Conservation (phyloP, 2,329 filamentous ascomycete species). For the Phyllosticta citrichinensis region DNA sequence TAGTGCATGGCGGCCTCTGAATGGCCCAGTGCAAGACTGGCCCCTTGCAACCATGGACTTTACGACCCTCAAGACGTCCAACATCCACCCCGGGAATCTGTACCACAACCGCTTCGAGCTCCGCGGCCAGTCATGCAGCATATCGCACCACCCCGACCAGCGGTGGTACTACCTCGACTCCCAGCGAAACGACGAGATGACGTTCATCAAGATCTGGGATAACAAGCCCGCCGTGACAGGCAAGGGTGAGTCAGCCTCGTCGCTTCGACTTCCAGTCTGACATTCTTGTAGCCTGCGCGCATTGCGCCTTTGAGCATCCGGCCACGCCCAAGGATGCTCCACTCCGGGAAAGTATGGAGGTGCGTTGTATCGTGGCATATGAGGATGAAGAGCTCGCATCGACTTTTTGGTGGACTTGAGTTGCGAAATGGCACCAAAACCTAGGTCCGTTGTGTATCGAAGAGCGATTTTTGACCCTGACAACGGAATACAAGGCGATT, state of each 20-base stretch:
- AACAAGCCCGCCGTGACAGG: conserved; percentile 4
- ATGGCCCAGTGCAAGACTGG: not conserved
- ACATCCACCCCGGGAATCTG: conserved; percentile 10
- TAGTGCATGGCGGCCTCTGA: not conserved
- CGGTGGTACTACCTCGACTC: conserved; percentile 14
- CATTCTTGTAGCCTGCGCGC: not conserved
- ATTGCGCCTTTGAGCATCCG: conserved; percentile 8
- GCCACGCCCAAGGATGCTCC: not conserved
- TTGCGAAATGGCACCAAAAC: too few relatives aligned
- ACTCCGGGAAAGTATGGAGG: conserved; percentile 7
- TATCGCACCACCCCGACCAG: conserved; percentile 7
- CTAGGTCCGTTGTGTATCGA: too few relatives aligned
- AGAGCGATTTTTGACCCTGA: too few relatives aligned
- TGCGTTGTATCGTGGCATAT: conserved; percentile 1
- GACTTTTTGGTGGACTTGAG: too few relatives aligned
- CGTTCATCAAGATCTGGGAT: conserved; percentile 15
- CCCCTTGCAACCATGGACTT: conserved; percentile 12
- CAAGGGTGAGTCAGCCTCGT: not conserved
- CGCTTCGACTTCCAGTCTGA: too few relatives aligned
- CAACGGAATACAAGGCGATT: too few relatives aligned
- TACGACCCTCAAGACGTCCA: not conserved
- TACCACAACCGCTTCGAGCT: conserved; percentile 4
- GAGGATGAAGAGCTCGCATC: too few relatives aligned
- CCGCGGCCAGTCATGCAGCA: conserved; percentile 5
- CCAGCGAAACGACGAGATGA: conserved; percentile 11